phyloP scores from a whole-genome alignment of 139 green algal genomes.

The Tetraselmis striata region DNA sequence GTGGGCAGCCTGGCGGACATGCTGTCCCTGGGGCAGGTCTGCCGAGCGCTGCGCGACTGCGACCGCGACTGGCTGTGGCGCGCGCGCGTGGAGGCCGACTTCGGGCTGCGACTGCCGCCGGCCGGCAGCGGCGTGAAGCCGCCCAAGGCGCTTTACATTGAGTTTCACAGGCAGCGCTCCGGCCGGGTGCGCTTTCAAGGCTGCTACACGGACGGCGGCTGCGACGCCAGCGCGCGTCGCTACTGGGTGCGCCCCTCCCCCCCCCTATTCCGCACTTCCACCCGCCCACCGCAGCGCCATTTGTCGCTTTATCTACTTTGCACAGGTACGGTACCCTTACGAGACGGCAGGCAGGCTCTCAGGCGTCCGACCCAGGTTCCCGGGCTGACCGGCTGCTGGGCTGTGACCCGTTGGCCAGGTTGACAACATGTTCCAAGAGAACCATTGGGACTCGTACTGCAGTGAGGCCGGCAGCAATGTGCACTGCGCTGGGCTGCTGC shows the following conservation, averaged over 20 bases:
- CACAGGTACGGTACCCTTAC: too few species aligned
- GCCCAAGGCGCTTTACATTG: not conserved
- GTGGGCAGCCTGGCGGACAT: not conserved
- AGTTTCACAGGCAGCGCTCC: not conserved
- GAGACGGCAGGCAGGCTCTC: too few species aligned
- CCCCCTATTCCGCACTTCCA: too few species aligned
- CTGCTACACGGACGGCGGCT: constrained; percentile 24
- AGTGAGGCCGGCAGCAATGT: constrained; percentile 11
- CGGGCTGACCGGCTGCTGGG: too few species aligned
- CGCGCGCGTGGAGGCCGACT: not conserved
- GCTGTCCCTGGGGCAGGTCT: not conserved
- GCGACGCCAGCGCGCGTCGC: constrained; percentile 2
- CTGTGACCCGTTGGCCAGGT: constrained; percentile 21
- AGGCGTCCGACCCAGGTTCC: too few species aligned
- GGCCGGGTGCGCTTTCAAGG: constrained; percentile 15
- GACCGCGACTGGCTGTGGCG: not conserved
- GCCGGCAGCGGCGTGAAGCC: not conserved
- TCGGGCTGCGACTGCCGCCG: not conserved
- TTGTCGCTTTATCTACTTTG: too few species aligned
- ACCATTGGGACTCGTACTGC: constrained; percentile 32
- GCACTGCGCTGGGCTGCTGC: constrained; percentile 22
- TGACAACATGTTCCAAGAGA: constrained; percentile 27
- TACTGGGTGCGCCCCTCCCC: constrained; percentile 21
- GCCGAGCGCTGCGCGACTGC: not conserved
- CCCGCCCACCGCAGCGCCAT: too few species aligned